Base-by-base conservation (phyloP, 225 moss, liverwort and hornwort genomes). In the Sphagnum tenellum region DNA sequence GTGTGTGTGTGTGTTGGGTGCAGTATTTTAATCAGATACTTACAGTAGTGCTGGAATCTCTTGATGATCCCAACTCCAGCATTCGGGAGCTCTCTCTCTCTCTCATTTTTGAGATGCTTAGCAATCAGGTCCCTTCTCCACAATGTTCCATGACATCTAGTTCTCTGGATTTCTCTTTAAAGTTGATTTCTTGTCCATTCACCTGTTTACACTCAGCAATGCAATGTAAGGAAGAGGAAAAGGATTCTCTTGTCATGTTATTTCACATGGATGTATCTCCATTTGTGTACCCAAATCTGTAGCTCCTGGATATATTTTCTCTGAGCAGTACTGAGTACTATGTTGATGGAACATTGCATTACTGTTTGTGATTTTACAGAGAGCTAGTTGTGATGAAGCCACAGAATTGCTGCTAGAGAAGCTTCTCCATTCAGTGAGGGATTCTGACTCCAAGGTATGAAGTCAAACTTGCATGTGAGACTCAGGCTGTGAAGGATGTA, bases 391-490 rank as follows among this genome's bases (percentile, higher is more conserved):
- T 59, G 81, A 74, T 44, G 90, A 92, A 72, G 86, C 81, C 59
- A 90, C 87, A 9, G 92, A 92, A 80, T 75, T 82, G 50, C 64
- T 92, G 73, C 76, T 92, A 10, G 90, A 92, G 70, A 96, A 90
- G 79, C 86, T 92, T 60, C 80, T 96, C 48, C 76, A 81, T 51
- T 76, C 85, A 64, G 78, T 78, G 44, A 80, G 74, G 74, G 89
- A 92, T 75, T 63, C 73, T 60, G 88, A 88, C 70, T 64, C 73
- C 49, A 91, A 88, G 94, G 89, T 90, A 46, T 70, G 63, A 46
- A 55, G 12, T 52, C 9, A 2, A 7, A 7, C 13, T 12, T 29
- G 29, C 29, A 29, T 29, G 29, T 29, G 29, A 29, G 29, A 29
- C 29, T 29, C 29, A 29, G 29, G 29, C 29, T 29, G 0, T 29